Base-by-base conservation (phyloP, 1,284 basidiomycete genomes). In the Papiliotrema laurentii region DNA sequence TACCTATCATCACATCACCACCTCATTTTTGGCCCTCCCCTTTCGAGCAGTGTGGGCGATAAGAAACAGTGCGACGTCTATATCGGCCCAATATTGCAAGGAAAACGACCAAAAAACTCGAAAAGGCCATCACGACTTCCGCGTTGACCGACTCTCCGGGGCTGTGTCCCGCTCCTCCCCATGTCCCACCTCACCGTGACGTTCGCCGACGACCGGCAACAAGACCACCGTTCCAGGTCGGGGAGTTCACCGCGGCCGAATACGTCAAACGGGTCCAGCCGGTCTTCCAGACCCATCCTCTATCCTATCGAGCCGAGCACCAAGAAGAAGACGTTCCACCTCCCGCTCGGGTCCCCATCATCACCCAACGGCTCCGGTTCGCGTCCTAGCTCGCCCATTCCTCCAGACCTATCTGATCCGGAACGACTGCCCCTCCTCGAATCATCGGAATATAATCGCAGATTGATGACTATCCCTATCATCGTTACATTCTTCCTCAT, bases 351-450 rank as follows among this genome's bases (percentile, higher is more conserved):
- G 2, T 43, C 41, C n/a, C 39, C 39, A 4, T 27, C 13, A n/a
- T 26, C 39, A 14, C 41, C 41, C 27, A 30, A 16, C 11, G n/a
- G 18, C 30, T 31, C 30, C 16, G 16, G 30, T 16, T 42, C 40
- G 9, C 40, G 40, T 13, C 40, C 40, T 16, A 21, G 16, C 3
- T 6, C 27, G 5, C 27, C 37, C 4, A 18, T 31, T 13, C 4
- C 13, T 9, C 18, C 41, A 22, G 14, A 41, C 14, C 26, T 14
- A 3, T 7, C 7, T 7, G 60, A 64, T 42, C 39, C 50, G 2
- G 64, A 66, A 41, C 37, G 58, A 42, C 61, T 62, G 37, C 61
- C 61, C 0, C 46, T 66, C n/a, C 39, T 64, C 31, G 5, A n/a
- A 1, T 19, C 43, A 3, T 22, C 33, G 2, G 37, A 50, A 26